A percentile compares a stretch with the other conserved stretches of the same genome.
Conservation (phyloP, 345 rosid genomes). For the Pugionium dolabratum region DNA sequence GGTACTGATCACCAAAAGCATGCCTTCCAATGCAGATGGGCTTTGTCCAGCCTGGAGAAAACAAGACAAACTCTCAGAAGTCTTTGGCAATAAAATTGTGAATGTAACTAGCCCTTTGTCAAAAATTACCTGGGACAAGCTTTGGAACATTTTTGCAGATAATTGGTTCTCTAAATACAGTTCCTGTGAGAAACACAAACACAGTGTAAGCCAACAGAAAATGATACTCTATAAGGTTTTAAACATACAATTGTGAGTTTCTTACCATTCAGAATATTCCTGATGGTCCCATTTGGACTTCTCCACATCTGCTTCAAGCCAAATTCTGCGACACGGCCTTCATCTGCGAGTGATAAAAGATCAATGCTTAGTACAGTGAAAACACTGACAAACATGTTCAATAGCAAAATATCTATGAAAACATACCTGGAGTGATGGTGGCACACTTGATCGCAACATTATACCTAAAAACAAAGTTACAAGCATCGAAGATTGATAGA, state of each 20-base stretch:
- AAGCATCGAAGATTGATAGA: background rate
- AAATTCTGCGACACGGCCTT: slow-evolving; percentile 87
- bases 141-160: slow-evolving; percentile 87
- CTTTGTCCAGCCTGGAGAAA: slow-evolving; percentile 81
- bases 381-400: background rate
- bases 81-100: background rate
- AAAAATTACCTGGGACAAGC: slow-evolving; percentile 69
- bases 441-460: slow-evolving; percentile 99
- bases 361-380: slow-evolving; percentile 16
- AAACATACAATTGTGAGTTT: slow-evolving; percentile 6
- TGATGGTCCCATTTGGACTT: slow-evolving; percentile 85
- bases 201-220: slow-evolving; percentile 5
- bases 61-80: slow-evolving; percentile 13
- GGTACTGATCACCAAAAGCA: slow-evolving; percentile 97
- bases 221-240: slow-evolving; percentile 3
- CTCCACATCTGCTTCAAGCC: slow-evolving; percentile 93
- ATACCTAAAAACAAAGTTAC: slow-evolving; percentile 52
- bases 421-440: slow-evolving; percentile 92
- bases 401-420: background rate
- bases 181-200: slow-evolving; percentile 56
- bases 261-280: slow-evolving; percentile 50
- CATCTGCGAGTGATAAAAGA: slow-evolving; percentile 55
- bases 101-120: background rate
- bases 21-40: slow-evolving; percentile 99
- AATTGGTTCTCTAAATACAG: slow-evolving; percentile 98